Evolutionary conservation across 768 basidiomycete genomes (phyloP).

Genomic region (Suillus ampliporus): DNA sequence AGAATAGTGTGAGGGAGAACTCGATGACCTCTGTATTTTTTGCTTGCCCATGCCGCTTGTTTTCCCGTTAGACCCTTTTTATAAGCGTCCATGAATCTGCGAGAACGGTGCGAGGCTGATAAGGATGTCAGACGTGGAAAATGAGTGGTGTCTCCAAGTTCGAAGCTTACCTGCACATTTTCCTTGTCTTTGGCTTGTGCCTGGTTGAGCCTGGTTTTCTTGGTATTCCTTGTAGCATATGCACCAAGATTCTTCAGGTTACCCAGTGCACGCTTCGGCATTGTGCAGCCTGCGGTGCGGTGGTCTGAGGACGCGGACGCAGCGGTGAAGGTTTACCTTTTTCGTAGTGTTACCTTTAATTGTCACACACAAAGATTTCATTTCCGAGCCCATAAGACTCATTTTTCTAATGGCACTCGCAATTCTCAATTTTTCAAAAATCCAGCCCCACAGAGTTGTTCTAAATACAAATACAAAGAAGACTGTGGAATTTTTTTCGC

Average conservation of each 20-base stretch:
- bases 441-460: slow-evolving; percentile 5
- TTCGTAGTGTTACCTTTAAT: background rate
- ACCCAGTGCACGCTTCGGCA: slow-evolving; percentile 6
- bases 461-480: background rate
- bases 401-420: slow-evolving; percentile 7
- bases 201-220: background rate
- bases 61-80: slow-evolving; percentile 3
- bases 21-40: slow-evolving; percentile 21
- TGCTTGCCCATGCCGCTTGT: slow-evolving; percentile 12
- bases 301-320: background rate
- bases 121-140: too few species aligned
- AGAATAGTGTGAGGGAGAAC: background rate
- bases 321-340: background rate
- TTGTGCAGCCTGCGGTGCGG: background rate
- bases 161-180: background rate
- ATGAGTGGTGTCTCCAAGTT: too few species aligned
- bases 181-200: background rate
- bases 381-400: background rate
- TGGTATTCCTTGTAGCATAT: background rate
- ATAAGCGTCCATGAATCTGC: slow-evolving; percentile 6
- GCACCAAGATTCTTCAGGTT: slow-evolving; percentile 7
- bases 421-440: slow-evolving; percentile 7
- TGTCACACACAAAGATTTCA: background rate
- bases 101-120: slow-evolving; percentile 1
- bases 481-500: too few species aligned